phyloP scores from a whole-genome alignment of 176 grass and related monocot species.

The Ampelocalamus luodianensis region DNA sequence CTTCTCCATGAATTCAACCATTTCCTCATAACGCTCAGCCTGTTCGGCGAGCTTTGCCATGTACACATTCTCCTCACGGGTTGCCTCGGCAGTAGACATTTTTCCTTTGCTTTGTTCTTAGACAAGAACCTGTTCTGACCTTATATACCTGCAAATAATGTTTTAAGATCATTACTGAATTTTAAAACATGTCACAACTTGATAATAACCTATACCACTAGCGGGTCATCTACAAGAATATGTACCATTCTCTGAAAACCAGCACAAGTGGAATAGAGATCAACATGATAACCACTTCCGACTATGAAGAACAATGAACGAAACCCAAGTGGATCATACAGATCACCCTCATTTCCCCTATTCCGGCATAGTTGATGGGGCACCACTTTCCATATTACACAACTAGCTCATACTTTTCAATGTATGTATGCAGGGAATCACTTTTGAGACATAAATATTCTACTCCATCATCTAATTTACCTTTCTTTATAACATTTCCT shows the following conservation, averaged over 20 bases:
- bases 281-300: background rate
- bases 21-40: conserved; percentile 64
- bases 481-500: background rate
- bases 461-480: background rate
- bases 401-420: background rate
- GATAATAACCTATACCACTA: background rate
- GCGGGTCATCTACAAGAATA: conserved; percentile 9
- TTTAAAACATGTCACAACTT: background rate
- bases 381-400: background rate
- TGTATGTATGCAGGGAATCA: background rate
- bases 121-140: background rate
- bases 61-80: conserved; percentile 65
- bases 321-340: background rate
- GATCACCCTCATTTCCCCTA: background rate
- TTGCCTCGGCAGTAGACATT: conserved; percentile 50
- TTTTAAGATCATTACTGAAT: background rate
- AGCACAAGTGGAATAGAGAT: background rate
- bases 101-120: background rate
- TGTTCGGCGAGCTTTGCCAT: conserved; percentile 69
- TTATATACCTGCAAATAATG: conserved; percentile 18
- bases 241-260: background rate
- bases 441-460: background rate
- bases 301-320: background rate
- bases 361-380: background rate
- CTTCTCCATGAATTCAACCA: conserved; percentile 73